Conservation (phyloP, 2,329 filamentous ascomycete species). For the Claviceps cyperi region DNA sequence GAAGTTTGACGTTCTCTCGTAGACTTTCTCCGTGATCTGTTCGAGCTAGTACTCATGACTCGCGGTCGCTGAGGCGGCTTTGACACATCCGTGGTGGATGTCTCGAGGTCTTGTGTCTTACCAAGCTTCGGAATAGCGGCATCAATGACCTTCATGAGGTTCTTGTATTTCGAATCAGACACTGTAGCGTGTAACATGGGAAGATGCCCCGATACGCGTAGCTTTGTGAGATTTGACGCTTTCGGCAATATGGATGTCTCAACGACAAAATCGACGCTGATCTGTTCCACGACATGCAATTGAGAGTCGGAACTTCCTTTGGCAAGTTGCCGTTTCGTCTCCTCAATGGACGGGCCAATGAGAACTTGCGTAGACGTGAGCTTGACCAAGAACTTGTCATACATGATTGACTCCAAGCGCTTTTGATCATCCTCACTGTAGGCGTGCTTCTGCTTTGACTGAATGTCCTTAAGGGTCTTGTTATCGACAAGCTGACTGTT, state of each 20-base stretch:
- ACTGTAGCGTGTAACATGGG: constrained; percentile 84
- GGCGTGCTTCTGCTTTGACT: constrained; percentile 74
- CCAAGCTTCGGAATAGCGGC: constrained; percentile 80
- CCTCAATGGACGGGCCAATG: constrained; percentile 84
- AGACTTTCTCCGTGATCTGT: constrained; percentile 27
- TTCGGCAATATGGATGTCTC: constrained; percentile 96
- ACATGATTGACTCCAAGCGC: constrained; percentile 83
- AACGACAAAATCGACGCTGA: constrained; percentile 95
- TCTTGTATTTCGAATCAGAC: constrained; percentile 95
- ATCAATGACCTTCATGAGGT: constrained; percentile 87
- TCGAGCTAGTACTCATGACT: constrained; percentile 31
- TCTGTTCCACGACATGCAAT: constrained; percentile 85
- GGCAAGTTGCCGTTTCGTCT: constrained; percentile 69
- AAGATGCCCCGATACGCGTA: constrained; percentile 80
- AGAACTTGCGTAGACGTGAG: constrained; percentile 89
- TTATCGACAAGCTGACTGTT: constrained; percentile 89
- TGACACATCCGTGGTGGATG: constrained; percentile 12
- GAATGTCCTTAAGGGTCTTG: constrained; percentile 75
- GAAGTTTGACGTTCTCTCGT: constrained; percentile 45
- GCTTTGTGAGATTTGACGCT: constrained; percentile 79
- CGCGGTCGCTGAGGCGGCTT: constrained; percentile 24
- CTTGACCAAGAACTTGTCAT: constrained; percentile 90
- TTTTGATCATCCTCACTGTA: constrained; percentile 85
- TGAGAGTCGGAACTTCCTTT: constrained; percentile 52
- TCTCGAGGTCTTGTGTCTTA: constrained; percentile 19